These are phyloP conservation scores for Juglanconis sp. DNA, from an alignment of 2,329 filamentous ascomycete genomes.

Conservation along the genomic window DNA sequence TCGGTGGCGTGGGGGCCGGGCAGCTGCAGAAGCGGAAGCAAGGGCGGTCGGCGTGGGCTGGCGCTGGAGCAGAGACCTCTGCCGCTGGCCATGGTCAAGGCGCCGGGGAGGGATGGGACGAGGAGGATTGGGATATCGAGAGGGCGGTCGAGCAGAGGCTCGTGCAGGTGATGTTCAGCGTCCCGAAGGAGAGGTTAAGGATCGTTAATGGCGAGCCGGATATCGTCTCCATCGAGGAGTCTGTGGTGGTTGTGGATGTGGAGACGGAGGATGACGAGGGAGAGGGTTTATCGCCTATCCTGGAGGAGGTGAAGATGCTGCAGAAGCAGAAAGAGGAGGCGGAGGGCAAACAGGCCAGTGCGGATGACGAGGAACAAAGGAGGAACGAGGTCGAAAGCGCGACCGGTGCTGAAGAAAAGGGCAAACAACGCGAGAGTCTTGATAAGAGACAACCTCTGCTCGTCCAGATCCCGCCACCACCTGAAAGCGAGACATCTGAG, in stretches of 20 bases:
- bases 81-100: constrained; percentile 30
- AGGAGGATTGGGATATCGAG: constrained; percentile 73
- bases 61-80: constrained; percentile 27
- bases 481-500: background rate
- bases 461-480: constrained; percentile 11
- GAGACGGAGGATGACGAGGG: constrained; percentile 23
- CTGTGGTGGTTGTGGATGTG: constrained; percentile 37
- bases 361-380: background rate
- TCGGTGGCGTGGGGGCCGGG: constrained; percentile 26
- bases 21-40: constrained; percentile 52
- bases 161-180: constrained; percentile 88
- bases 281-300: background rate
- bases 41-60: constrained; percentile 48
- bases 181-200: constrained; percentile 78
- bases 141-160: constrained; percentile 66
- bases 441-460: background rate
- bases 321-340: background rate
- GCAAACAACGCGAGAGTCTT: background rate
- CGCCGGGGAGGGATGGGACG: constrained; percentile 49
- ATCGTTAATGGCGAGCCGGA: constrained; percentile 79
- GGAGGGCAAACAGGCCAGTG: background rate
- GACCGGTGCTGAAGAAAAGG: background rate
- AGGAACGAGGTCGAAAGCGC: background rate
- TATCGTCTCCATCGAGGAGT: constrained; percentile 36
- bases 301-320: background rate